phyloP scores from a whole-genome alignment of 225 moss, liverwort and hornwort genomes.

The Marchantia polymorpha region DNA sequence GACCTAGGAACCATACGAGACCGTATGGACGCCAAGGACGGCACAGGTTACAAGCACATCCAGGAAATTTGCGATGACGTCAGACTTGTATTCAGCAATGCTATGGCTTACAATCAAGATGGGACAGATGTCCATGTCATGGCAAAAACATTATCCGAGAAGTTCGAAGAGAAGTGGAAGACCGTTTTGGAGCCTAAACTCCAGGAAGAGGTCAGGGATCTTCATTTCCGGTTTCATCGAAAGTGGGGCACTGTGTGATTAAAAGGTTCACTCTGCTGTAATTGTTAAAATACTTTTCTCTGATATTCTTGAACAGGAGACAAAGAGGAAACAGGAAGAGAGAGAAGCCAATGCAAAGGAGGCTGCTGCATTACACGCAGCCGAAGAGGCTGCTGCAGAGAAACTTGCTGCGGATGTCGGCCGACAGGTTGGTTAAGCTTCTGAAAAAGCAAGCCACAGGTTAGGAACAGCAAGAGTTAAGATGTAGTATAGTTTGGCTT shows the following conservation, averaged over 20 bases:
- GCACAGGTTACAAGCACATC: slow-evolving; percentile 84
- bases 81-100: slow-evolving; percentile 88
- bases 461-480: too few species aligned
- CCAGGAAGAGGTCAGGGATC: slow-evolving; percentile 65
- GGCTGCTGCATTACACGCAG: slow-evolving; percentile 60
- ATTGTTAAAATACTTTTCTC: not conserved
- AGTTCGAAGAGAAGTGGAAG: slow-evolving; percentile 98
- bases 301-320: slow-evolving; percentile 43
- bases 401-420: slow-evolving; percentile 60
- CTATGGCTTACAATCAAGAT: slow-evolving; percentile 78
- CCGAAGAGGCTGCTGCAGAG: slow-evolving; percentile 79
- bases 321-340: slow-evolving; percentile 78
- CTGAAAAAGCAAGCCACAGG: too few species aligned
- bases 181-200: slow-evolving; percentile 80
- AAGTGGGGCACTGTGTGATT: too few species aligned
- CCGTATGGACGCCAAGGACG: slow-evolving; percentile 88
- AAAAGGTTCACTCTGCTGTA: not conserved
- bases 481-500: too few species aligned
- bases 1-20: slow-evolving; percentile 92
- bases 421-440: slow-evolving; percentile 47
- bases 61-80: slow-evolving; percentile 88
- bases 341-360: slow-evolving; percentile 66
- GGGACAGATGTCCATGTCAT: slow-evolving; percentile 87
- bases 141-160: slow-evolving; percentile 89
- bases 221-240: too few species aligned